Evolutionary conservation across 2,329 filamentous ascomycete species (phyloP), one percentile per base, ranked within the genome.

Genomic region (Fusarium dlaminii): DNA sequence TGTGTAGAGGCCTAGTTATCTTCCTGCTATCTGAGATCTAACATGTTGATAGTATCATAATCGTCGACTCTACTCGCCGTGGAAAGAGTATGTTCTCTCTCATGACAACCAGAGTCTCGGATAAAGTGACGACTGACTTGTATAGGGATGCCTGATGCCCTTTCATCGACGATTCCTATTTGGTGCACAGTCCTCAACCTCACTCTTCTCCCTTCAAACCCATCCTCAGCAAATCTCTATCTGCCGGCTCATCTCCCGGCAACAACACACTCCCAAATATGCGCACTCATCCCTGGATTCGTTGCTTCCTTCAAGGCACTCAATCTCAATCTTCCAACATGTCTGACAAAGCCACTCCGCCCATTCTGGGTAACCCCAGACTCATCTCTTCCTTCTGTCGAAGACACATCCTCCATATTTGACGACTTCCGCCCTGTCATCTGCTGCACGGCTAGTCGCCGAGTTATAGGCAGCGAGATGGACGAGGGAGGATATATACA

Each of bases 101-200:
- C n/a, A 58, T 8, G 27, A 39, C 24, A 13, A 30, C 30, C 12
- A 27, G 66, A 22, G 48, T 22, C 22, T 49, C 45, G 6, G 29
- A 18, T 18, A 36, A 57, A 34, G 29, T 14, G 29, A 32, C 18
- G 51, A 29, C 52, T 48, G 40, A 66, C 49, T 68, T 62, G 57
- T 36, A 24, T 72, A 92, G 91, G 90, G 76, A 97, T 98, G 91
- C 96, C 96, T 2, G 96, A 99, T 83, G 95, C 96, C 22, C 87
- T 99, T 24, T 94, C 93, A 77, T 98, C 98, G 82, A 98, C 96
- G 0, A 87, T 98, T 32, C 96, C 96, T 5, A 93, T 98, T 71
- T 99, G 96, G 96, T 95, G 93, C 82, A 90, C 92, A 70, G 94
- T 98, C 24, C 83, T 98, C 77, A 98, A 98, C 82, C 87, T 89